Evolutionary conservation across 2,329 filamentous ascomycete species (phyloP), one percentile per base, ranked within the genome.

Genomic region (Aspergillus uvarum): DNA sequence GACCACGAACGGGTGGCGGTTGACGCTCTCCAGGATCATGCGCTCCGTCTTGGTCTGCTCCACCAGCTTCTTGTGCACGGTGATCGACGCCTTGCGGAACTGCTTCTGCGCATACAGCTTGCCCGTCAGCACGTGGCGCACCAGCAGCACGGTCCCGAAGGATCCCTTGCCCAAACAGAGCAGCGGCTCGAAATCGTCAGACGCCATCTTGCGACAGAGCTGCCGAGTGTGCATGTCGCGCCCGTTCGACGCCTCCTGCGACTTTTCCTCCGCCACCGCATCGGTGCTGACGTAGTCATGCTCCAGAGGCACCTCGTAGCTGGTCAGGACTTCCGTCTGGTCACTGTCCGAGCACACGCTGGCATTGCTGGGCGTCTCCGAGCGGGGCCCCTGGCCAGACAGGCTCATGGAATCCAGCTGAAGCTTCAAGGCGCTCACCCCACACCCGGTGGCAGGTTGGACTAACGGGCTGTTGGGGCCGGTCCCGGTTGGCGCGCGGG

Each of bases 21-120:
- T 98, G 76, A 99, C 91, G 61, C 91, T 96, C 80, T 99, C 95
- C 54, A 99, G 83, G 57, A 99, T 96, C 69, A 89, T 88, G 53
- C 95, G 90, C 80, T 99, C 95, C 2, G 94, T 98, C 82, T 96
- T 96, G 59, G 95, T 98, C 80, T 98, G 95, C 79, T 98, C 93
- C 54, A 99, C 87, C 32, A 98, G 85, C 75, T 93, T 92, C 83
- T 96, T 97, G 78, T 97, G 93, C 44, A 99, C 91, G 0, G 93
- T 92, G 55, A 99, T 81, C 8, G 92, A 96, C 0, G 96, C 95
- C 79, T 99, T 99, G 76, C 94, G 95, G 79, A 99, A 95, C 77
- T 98, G 94, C 81, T 99, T 99, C 80, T 99, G 96, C 0, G 95
- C 96, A 72, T 93, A 99, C 5, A 99, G 85, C 48, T 91, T 88